phyloP scores from a whole-genome alignment of 179 eudicot species.

The Amaranthus tricolor region DNA sequence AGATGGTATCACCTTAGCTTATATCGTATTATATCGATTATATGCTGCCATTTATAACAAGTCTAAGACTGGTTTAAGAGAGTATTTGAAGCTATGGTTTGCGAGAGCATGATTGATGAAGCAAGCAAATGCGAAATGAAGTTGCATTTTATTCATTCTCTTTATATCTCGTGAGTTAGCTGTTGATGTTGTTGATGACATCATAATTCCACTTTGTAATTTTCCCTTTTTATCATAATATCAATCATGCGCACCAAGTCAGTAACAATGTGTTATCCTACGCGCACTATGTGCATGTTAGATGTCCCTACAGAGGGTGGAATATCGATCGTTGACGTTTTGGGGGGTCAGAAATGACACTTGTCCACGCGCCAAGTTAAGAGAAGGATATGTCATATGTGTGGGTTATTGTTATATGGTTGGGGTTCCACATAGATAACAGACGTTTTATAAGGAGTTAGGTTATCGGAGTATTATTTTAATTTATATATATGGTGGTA shows the following conservation, averaged over 20 bases:
- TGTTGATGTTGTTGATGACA: slow-evolving; percentile 25
- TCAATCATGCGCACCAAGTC: slow-evolving; percentile 27
- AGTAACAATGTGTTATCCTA: slow-evolving; percentile 5
- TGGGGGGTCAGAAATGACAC: slow-evolving; percentile 9
- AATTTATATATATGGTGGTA: background rate
- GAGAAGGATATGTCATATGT: too few species aligned
- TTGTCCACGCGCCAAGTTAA: slow-evolving; percentile 11
- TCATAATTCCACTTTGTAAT: slow-evolving; percentile 28
- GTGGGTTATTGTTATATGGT: background rate
- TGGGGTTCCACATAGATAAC: background rate
- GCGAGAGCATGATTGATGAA: slow-evolving; percentile 23
- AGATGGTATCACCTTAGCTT: background rate
- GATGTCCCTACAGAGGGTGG: background rate
- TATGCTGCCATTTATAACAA: background rate
- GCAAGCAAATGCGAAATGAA: slow-evolving; percentile 31
- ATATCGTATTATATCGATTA: background rate
- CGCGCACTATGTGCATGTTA: slow-evolving; percentile 18
- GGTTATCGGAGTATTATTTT: background rate
- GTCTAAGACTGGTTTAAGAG: background rate
- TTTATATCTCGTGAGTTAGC: background rate
- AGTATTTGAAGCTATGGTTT: slow-evolving; percentile 10
- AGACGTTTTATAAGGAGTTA: background rate
- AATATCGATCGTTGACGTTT: slow-evolving; percentile 27
- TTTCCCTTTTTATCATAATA: background rate
- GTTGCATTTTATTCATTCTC: background rate